Base-by-base conservation (phyloP, 2,329 filamentous ascomycete genomes). In the Fusarium subtropicale region DNA sequence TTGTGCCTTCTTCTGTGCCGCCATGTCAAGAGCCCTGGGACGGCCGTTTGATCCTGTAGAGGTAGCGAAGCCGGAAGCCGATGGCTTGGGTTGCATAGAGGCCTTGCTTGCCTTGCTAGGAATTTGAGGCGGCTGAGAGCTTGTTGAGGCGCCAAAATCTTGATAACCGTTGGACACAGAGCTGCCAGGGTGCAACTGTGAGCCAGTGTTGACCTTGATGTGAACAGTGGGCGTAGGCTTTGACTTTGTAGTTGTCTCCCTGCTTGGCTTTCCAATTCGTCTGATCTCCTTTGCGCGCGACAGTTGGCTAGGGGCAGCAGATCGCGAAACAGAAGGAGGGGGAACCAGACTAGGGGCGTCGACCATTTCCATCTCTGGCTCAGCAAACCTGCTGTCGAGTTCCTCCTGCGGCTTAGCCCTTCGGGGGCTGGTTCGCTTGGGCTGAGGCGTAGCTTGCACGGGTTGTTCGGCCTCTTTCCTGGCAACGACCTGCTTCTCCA, bases 1-100 rank as follows among this genome's bases (percentile, higher is more conserved):
- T 76, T 90, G 91, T 77, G 97, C 93, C 76, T 91, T 95, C 79
- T 94, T 94, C 75, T 90, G 91, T 39, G 92, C 91, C 4, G 91
- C 92, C 48, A 91, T 84, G 56, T 94, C 89, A 24, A 94, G 82
- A 3, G 92, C 91, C 76, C 91, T 92, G 0, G 90, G 87, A 53
- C 90, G 88, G 3, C 86, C 84, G n/a, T 83, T 84, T 33, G 89
- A 86, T n/a, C 88, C 71, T 20, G 67, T 88, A 0, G 79, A 75
- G 7, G 71, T 71, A 77, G 91, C 92, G 55, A 94, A 83, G 74
- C 86, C 92, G 56, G 86, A 82, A 11, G 82, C 74, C 2, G 87
- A 87, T 6, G 80, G 72, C 69, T 88, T 89, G 1, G 82, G 83
- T 53, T 92, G 88, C 20, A 92, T 79, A 7, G 90, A 88, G 5